Conservation (phyloP, 2,329 filamentous ascomycete species). For the Ascochyta rabiei region DNA sequence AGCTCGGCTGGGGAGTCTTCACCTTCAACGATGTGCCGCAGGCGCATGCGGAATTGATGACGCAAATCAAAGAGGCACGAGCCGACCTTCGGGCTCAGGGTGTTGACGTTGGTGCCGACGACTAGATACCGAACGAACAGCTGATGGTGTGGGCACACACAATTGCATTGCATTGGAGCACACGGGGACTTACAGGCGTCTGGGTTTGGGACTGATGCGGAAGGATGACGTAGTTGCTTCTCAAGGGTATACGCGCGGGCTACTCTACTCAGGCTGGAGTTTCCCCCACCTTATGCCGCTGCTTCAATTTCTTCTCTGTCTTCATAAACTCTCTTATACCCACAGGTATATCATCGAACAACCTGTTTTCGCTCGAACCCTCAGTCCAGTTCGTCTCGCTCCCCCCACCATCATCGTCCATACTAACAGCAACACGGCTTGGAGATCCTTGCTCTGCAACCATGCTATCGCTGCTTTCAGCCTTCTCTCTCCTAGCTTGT, state of each 20-base stretch:
- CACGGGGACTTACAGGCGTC: conserved; percentile 11
- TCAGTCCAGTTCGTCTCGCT: conserved; percentile 70
- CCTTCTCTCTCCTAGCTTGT: conserved; percentile 36
- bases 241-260: conserved; percentile 21
- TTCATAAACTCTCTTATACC: conserved; percentile 98
- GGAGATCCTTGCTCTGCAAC: conserved; percentile 49
- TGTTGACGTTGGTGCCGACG: conserved; percentile 72
- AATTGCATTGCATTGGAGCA: conserved; percentile 13
- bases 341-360: conserved; percentile 83
- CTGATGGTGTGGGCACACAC: not conserved
- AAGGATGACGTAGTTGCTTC: conserved; percentile 7
- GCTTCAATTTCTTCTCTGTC: conserved; percentile 87
- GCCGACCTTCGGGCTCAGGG: conserved; percentile 74
- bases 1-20: conserved; percentile 88
- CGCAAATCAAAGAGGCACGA: conserved; percentile 79
- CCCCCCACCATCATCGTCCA: conserved; percentile 82
- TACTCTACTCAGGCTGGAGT: conserved; percentile 34
- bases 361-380: conserved; percentile 60
- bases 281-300: conserved; percentile 69
- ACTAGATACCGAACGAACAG: not conserved
- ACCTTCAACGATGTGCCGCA: conserved; percentile 96
- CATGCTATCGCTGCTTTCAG: conserved; percentile 45
- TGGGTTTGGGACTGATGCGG: conserved; percentile 1
- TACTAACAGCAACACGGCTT: conserved; percentile 61
- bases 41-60: conserved; percentile 87